A percentile compares a stretch with the other conserved stretches of the same genome.
Conservation (phyloP, 352 stramenopile species). For the Phytophthora idaei region DNA sequence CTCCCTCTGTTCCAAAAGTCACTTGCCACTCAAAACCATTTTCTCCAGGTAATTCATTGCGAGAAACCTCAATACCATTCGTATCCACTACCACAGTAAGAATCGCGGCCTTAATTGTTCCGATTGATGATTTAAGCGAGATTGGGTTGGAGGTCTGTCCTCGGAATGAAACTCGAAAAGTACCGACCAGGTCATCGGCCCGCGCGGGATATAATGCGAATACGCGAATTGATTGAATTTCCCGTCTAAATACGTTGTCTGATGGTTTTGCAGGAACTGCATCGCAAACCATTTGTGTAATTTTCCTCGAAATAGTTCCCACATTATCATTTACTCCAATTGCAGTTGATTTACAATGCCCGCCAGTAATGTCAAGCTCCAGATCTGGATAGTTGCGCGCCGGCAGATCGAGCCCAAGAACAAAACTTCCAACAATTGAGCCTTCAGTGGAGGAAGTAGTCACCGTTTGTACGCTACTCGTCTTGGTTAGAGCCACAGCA, state of each 20-base stretch:
- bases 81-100: background rate
- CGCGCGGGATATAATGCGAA: background rate
- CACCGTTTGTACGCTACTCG: background rate
- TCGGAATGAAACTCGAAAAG: background rate
- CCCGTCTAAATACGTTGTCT: background rate
- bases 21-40: conserved; percentile 3
- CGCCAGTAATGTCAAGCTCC: background rate
- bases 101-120: background rate
- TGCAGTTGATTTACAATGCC: background rate
- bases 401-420: background rate
- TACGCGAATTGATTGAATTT: conserved; percentile 3
- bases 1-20: conserved; percentile 2
- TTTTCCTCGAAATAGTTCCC: background rate
- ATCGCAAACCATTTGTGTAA: background rate
- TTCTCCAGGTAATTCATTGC: background rate
- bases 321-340: background rate
- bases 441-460: background rate
- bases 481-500: background rate
- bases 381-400: background rate
- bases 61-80: conserved; percentile 1
- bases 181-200: background rate
- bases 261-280: background rate
- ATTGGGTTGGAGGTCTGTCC: background rate
- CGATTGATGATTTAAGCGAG: background rate
- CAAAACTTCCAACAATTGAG: background rate